A percentile compares a stretch with the other conserved stretches of the same genome.
phyloP scores from a whole-genome alignment of 768 basidiomycete species.

The Xerocomellus intermedius region DNA sequence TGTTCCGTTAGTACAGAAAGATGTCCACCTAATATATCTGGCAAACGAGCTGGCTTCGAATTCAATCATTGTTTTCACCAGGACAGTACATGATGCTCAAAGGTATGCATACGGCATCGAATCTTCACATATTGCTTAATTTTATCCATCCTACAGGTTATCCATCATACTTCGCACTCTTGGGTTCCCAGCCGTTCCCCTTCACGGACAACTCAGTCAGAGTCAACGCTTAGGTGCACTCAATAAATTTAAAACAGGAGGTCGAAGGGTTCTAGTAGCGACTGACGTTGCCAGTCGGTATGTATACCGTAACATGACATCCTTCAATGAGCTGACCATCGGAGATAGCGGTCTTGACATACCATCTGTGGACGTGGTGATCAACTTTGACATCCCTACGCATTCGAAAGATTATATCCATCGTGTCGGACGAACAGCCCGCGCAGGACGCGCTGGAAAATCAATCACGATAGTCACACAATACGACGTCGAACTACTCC shows the following conservation, averaged over 20 bases:
- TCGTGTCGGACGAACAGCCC: slow-evolving; percentile 94
- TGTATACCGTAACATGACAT: slow-evolving; percentile 35
- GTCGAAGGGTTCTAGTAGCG: slow-evolving; percentile 87
- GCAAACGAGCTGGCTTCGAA: slow-evolving; percentile 87
- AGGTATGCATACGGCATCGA: slow-evolving; percentile 41
- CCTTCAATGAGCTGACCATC: slow-evolving; percentile 3
- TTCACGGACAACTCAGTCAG: slow-evolving; percentile 94
- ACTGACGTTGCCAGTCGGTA: slow-evolving; percentile 95
- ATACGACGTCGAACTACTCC: slow-evolving; percentile 95
- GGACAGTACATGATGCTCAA: slow-evolving; percentile 92
- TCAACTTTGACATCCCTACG: slow-evolving; percentile 97
- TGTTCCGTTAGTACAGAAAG: slow-evolving; percentile 88
- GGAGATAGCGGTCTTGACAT: slow-evolving; percentile 83
- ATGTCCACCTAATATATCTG: slow-evolving; percentile 85
- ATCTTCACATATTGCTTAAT: background rate
- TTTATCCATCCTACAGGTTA: slow-evolving; percentile 45
- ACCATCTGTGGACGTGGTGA: slow-evolving; percentile 91
- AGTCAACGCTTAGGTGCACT: slow-evolving; percentile 91
- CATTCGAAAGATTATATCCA: slow-evolving; percentile 99
- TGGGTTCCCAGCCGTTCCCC: slow-evolving; percentile 91
- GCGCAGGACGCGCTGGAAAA: slow-evolving; percentile 96
- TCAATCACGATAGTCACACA: slow-evolving; percentile 97
- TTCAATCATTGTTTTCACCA: slow-evolving; percentile 93
- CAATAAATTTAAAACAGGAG: slow-evolving; percentile 93
- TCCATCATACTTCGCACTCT: slow-evolving; percentile 87